phyloP scores from a whole-genome alignment of 331 rosid genomes.

The Rosa hybrid region DNA sequence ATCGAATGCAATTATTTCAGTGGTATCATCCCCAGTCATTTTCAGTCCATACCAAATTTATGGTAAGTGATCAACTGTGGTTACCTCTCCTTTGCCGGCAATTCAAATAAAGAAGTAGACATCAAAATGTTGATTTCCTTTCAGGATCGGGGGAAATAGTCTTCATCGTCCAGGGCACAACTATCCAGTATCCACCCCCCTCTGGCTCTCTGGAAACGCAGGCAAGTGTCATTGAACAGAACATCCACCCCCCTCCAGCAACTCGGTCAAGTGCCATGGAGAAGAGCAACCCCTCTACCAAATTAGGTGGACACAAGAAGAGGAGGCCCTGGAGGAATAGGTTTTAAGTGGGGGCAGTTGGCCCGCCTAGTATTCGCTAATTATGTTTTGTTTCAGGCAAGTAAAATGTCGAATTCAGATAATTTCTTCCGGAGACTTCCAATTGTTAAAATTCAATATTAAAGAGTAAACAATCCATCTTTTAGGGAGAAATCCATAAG shows the following conservation, averaged over 20 bases:
- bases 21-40: slow-evolving; percentile 74
- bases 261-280: slow-evolving; percentile 64
- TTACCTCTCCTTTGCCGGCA: slow-evolving; percentile 15
- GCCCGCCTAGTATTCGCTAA: too few species aligned
- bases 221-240: slow-evolving; percentile 35
- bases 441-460: too few species aligned
- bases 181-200: slow-evolving; percentile 59
- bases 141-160: slow-evolving; percentile 77
- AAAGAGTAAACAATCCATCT: too few species aligned
- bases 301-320: slow-evolving; percentile 41
- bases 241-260: slow-evolving; percentile 57
- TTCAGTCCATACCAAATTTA: slow-evolving; percentile 71
- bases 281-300: slow-evolving; percentile 55
- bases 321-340: slow-evolving; percentile 35
- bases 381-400: too few species aligned
- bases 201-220: slow-evolving; percentile 37
- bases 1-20: slow-evolving; percentile 75
- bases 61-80: slow-evolving; percentile 44
- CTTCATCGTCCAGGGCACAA: slow-evolving; percentile 37
- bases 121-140: slow-evolving; percentile 18
- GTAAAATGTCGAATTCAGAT: too few species aligned
- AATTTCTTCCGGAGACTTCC: too few species aligned
- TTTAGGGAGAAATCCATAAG: too few species aligned
- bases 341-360: slow-evolving; percentile 10
- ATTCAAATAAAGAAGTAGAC: neutral